Evolutionary conservation across 805 yeast genomes (phyloP).

Genomic region (Saccharomyces kudriavzevii): DNA sequence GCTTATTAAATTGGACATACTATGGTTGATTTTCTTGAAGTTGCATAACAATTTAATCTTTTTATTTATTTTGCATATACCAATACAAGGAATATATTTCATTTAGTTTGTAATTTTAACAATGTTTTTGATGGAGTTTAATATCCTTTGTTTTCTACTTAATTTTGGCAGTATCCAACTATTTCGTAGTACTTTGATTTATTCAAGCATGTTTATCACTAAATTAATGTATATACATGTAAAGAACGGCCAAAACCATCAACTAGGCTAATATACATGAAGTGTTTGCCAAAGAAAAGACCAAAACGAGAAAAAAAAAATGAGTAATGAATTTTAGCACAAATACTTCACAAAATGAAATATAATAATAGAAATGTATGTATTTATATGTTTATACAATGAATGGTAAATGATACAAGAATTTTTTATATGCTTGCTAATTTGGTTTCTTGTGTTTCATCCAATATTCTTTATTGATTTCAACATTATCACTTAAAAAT

Average conservation of each 20-base stretch:
- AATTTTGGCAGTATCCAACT: too few relatives aligned
- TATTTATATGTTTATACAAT: constrained; percentile 1
- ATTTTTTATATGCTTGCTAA: background rate
- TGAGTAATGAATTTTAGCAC: background rate
- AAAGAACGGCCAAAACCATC: background rate
- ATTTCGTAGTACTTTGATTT: too few relatives aligned
- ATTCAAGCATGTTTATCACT: too few relatives aligned
- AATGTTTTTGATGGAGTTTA: background rate
- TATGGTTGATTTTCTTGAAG: background rate
- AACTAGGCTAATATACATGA: background rate
- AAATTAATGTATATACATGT: too few relatives aligned
- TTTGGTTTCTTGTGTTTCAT: constrained; percentile 3
- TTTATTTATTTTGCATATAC: background rate
- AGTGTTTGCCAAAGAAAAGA: background rate
- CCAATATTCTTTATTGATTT: constrained; percentile 54
- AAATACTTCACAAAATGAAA: background rate
- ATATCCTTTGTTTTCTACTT: too few relatives aligned
- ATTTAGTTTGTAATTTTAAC: background rate
- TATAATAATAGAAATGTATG: background rate
- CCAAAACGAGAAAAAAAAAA: background rate
- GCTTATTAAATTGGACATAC: constrained; percentile 10
- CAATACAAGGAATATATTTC: background rate
- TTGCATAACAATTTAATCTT: background rate
- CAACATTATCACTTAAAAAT: constrained; percentile 48
- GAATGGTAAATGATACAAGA: background rate